Evolutionary conservation across 345 rosid species (phyloP), one percentile per base, ranked within the genome.

Genomic region (Syzygium oleosum): DNA sequence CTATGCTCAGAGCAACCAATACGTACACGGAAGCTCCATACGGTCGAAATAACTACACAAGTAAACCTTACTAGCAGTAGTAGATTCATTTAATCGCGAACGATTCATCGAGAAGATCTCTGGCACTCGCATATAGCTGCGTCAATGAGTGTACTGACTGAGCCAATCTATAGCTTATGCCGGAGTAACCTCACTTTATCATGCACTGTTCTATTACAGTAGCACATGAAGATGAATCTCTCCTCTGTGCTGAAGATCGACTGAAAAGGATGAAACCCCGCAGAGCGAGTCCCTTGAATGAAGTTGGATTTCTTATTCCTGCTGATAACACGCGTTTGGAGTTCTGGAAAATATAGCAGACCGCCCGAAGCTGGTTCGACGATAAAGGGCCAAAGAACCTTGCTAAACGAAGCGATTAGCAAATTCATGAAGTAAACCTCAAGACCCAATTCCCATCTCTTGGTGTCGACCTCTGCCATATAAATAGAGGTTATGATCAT

Each of bases 1-100:
- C 68, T 61, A 0, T 61, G 0, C 9, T 27, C 4, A n/a, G 9
- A 61, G 34, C 34, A 0, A 61, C 29, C 6, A 12, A n/a, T 61
- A n/a, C 13, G 68, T 29, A 4, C 29, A 25, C 25, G 11, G 13
- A 25, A 25, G 65, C 65, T 25, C 34, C 12, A n/a, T 19, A 13
- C 0, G 7, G 17, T 27, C 4, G 19, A n/a, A 61, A 61, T 61
- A n/a, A 61, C 0, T 12, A 12, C 68, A 2, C 0, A 12, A 6
- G 68, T n/a, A 61, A 27, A 61, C 19, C 68, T 61, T 61, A 11
- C 9, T 10, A 58, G 6, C 9, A 12, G 54, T 1, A 0, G 34
- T 59, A 15, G 34, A 27, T 61, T 14, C 73, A 61, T 61, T n/a
- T n/a, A n/a, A n/a, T 12, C n/a, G 34, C 19, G 1, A n/a, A n/a